These are phyloP conservation scores for Ogataea siamensis DNA, from an alignment of 805 yeast species.

Conservation along the genomic window DNA sequence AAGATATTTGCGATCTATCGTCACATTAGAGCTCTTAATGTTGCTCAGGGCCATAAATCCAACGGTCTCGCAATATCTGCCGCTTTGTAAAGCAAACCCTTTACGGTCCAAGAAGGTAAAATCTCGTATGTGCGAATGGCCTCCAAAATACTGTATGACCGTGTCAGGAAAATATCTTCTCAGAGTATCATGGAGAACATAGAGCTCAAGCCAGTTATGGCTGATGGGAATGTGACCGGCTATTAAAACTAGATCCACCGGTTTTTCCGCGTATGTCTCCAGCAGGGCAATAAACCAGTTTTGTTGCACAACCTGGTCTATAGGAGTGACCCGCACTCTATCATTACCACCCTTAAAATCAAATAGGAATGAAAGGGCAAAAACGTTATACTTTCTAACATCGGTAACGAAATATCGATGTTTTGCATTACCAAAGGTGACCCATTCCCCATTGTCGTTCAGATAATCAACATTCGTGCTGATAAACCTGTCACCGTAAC, in stretches of 20 bases:
- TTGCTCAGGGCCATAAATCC: slow-evolving; percentile 69
- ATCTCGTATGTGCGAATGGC: slow-evolving; percentile 91
- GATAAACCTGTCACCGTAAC: slow-evolving; percentile 63
- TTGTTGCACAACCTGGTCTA: slow-evolving; percentile 49
- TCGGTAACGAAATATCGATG: slow-evolving; percentile 66
- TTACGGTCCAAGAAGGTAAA: slow-evolving; percentile 63
- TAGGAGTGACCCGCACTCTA: slow-evolving; percentile 62
- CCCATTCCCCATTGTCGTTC: slow-evolving; percentile 43
- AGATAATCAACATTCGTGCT: slow-evolving; percentile 68
- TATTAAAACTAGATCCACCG: slow-evolving; percentile 65
- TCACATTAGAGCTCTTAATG: slow-evolving; percentile 15
- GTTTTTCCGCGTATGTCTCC: slow-evolving; percentile 27
- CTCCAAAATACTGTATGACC: slow-evolving; percentile 85
- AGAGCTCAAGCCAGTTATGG: slow-evolving; percentile 54
- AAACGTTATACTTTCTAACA: slow-evolving; percentile 46
- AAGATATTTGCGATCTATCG: slow-evolving; percentile 62
- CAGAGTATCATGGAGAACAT: slow-evolving; percentile 45
- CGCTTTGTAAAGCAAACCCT: slow-evolving; percentile 85
- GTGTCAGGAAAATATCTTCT: slow-evolving; percentile 59
- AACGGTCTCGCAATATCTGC: slow-evolving; percentile 89
- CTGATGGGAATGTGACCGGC: slow-evolving; percentile 78
- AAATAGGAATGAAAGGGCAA: slow-evolving; percentile 78
- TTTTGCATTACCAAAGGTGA: slow-evolving; percentile 64
- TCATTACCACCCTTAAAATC: slow-evolving; percentile 63
- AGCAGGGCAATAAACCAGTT: slow-evolving; percentile 62